These are phyloP conservation scores for Lactifluus echinatus DNA, from an alignment of 768 basidiomycete genomes.

Conservation along the genomic window DNA sequence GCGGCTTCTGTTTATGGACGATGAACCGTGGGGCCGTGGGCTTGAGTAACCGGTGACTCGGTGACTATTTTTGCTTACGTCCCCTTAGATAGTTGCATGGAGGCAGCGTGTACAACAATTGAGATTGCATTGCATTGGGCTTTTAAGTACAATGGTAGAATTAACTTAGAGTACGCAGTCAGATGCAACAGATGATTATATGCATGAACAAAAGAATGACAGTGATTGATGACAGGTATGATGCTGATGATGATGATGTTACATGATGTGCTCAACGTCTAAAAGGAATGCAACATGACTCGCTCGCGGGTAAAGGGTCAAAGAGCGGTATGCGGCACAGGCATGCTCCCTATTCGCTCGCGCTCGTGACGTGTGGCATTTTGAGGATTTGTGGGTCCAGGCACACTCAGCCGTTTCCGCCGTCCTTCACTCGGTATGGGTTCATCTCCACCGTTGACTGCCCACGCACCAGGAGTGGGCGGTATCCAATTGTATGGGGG, in stretches of 20 bases:
- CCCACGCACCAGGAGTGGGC: constrained; percentile 18
- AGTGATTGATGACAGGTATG: not conserved
- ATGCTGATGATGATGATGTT: not conserved
- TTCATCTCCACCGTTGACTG: not conserved
- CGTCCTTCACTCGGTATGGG: not conserved
- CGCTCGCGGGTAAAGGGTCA: not conserved
- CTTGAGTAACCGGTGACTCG: not conserved
- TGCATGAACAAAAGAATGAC: constrained; percentile 5
- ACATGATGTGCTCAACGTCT: not conserved
- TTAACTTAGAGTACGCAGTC: not conserved
- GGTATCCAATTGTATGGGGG: constrained; percentile 19
- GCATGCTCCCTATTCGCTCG: not conserved
- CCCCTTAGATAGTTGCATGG: too few species aligned
- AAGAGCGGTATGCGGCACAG: not conserved
- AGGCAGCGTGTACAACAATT: constrained; percentile 1
- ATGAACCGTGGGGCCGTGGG: not conserved
- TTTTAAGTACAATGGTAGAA: not conserved
- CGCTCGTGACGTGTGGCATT: not conserved
- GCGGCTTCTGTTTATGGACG: too few species aligned
- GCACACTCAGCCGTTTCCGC: constrained; percentile 5
- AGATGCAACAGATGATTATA: constrained; percentile 8
- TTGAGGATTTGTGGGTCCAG: not conserved
- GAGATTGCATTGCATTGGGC: not conserved
- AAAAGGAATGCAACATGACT: not conserved
- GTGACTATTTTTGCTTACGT: not conserved